phyloP scores from a whole-genome alignment of 805 yeast species.

The Lipomyces kockii region DNA sequence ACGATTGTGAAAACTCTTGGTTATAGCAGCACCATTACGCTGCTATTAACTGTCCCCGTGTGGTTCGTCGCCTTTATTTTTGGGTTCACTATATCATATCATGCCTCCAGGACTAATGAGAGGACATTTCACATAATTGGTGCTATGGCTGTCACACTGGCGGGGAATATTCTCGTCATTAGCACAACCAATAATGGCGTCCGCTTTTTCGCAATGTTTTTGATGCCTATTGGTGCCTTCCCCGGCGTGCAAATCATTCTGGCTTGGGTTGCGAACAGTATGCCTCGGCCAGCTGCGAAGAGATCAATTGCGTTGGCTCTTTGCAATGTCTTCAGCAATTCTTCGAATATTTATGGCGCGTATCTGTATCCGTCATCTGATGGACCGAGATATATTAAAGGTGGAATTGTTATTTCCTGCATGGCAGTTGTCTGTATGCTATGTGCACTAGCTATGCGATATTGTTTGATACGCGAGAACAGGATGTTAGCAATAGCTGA shows the following conservation, averaged over 20 bases:
- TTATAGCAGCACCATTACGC: conserved; percentile 53
- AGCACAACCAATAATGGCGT: background rate
- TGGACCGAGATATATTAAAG: conserved; percentile 15
- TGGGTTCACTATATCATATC: conserved; percentile 4
- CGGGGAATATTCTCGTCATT: conserved; percentile 9
- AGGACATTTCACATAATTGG: conserved; percentile 9
- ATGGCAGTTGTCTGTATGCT: conserved; percentile 48
- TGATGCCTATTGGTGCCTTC: conserved; percentile 19
- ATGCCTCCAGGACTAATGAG: conserved; percentile 13
- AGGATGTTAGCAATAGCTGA: conserved; percentile 14
- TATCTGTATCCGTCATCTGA: conserved; percentile 24
- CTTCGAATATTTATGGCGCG: conserved; percentile 19
- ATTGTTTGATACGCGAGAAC: conserved; percentile 10
- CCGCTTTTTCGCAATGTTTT: conserved; percentile 13
- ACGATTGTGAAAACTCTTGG: conserved; percentile 59
- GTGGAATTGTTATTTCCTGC: conserved; percentile 10
- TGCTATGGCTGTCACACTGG: conserved; percentile 4
- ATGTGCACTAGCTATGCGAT: conserved; percentile 9
- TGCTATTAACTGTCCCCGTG: conserved; percentile 63
- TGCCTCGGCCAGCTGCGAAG: conserved; percentile 21
- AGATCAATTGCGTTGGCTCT: conserved; percentile 15
- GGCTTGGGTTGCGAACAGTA: conserved; percentile 13
- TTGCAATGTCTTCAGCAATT: conserved; percentile 9
- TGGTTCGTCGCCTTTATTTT: conserved; percentile 55
- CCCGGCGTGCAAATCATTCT: conserved; percentile 15